These are phyloP conservation scores for Pichia sp. DNA, from an alignment of 1,139 yeast genomes.

Conservation along the genomic window DNA sequence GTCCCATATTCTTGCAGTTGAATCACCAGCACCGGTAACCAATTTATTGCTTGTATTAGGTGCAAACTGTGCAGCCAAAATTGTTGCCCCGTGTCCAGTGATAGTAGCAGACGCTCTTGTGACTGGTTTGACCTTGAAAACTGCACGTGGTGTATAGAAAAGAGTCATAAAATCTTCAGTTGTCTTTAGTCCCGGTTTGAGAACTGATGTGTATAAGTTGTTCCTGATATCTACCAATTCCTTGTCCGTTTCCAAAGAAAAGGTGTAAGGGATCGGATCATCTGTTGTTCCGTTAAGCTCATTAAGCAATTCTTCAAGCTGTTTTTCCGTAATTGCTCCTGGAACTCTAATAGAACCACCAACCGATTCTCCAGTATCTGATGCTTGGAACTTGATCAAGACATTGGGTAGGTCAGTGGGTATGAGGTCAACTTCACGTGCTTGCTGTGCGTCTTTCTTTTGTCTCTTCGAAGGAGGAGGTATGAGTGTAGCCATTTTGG, in stretches of 20 bases:
- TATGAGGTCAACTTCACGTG: conserved; percentile 65
- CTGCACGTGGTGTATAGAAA: conserved; percentile 91
- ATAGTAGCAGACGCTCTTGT: conserved; percentile 90
- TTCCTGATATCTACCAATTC: conserved; percentile 68
- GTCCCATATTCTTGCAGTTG: conserved; percentile 97
- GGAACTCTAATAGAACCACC: conserved; percentile 92
- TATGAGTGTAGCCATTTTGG: conserved; percentile 77
- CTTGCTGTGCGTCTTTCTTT: conserved; percentile 75
- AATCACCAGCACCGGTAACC: conserved; percentile 97
- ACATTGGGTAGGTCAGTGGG: conserved; percentile 86
- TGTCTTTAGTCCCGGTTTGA: conserved; percentile 81
- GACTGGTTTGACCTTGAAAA: conserved; percentile 87
- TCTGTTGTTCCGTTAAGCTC: conserved; percentile 61
- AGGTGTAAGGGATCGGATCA: conserved; percentile 88
- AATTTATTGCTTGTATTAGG: conserved; percentile 82
- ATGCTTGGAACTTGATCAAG: conserved; percentile 81
- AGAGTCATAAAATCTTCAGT: conserved; percentile 92
- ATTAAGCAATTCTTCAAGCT: conserved; percentile 81
- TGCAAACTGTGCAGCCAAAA: conserved; percentile 87
- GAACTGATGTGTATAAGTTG: conserved; percentile 69
- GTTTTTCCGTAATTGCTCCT: conserved; percentile 79
- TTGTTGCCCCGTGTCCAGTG: conserved; percentile 93
- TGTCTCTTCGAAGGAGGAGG: conserved; percentile 95
- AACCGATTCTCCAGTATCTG: conserved; percentile 82
- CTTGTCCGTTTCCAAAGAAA: conserved; percentile 56